Conservation (phyloP, 371 early-diverging fungal genomes). For the Mucor racemosus region DNA sequence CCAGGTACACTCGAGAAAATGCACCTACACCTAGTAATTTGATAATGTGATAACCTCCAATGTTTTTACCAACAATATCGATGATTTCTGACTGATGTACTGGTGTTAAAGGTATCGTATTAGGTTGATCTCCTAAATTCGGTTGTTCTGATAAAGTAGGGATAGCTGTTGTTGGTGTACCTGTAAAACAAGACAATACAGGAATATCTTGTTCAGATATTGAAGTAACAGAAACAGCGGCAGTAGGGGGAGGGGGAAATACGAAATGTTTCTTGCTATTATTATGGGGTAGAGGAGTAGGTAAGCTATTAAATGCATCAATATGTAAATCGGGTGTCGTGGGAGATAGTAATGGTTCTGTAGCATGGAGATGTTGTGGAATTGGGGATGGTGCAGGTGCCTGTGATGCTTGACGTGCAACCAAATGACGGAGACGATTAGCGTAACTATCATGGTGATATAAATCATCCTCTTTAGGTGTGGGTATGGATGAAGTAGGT, state of each 20-base stretch:
- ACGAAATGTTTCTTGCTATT: slow-evolving; percentile 12
- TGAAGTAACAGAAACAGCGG: neutral
- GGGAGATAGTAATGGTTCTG: slow-evolving; percentile 7
- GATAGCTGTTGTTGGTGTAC: slow-evolving; percentile 9
- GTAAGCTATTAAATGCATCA: slow-evolving; percentile 40
- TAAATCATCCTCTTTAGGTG: slow-evolving; percentile 3
- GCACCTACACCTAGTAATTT: slow-evolving; percentile 51
- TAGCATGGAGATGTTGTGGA: slow-evolving; percentile 35
- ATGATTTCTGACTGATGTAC: neutral
- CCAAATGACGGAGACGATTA: slow-evolving; percentile 37
- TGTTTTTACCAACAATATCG: slow-evolving; percentile 39
- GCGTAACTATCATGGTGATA: slow-evolving; percentile 31
- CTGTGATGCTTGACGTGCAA: slow-evolving; percentile 32
- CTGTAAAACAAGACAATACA: neutral
- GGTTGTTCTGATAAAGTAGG: slow-evolving; percentile 39
- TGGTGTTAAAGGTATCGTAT: neutral
- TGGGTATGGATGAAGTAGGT: slow-evolving; percentile 16
- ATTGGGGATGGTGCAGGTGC: slow-evolving; percentile 40
- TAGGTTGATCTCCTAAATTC: slow-evolving; percentile 31
- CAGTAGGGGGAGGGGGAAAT: neutral
- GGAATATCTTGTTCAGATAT: slow-evolving; percentile 29
- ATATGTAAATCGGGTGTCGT: slow-evolving; percentile 20
- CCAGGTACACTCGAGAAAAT: slow-evolving; percentile 54
- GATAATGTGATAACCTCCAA: slow-evolving; percentile 39
- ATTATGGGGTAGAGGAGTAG: slow-evolving; percentile 28